These are phyloP conservation scores for Endoconidiophora laricicola DNA, from an alignment of 2,329 filamentous ascomycete species.

Conservation along the genomic window DNA sequence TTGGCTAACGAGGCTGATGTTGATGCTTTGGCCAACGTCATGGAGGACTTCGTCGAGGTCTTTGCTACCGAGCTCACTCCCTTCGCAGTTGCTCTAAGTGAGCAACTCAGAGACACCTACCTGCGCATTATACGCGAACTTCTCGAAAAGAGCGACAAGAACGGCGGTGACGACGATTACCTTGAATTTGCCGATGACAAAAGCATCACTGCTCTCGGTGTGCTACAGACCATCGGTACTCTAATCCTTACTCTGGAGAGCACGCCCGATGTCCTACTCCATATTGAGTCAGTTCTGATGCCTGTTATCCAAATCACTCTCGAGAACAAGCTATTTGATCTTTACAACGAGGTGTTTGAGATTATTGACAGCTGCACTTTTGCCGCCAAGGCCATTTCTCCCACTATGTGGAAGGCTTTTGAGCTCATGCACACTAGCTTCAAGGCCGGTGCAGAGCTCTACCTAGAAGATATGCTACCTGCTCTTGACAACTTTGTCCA, in stretches of 20 bases:
- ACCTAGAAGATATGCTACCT: conserved; percentile 96
- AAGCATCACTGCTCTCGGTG: conserved; percentile 91
- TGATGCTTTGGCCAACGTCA: conserved; percentile 90
- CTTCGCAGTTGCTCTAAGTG: conserved; percentile 87
- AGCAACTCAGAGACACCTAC: conserved; percentile 92
- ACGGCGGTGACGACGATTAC: conserved; percentile 62
- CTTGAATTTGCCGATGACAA: conserved; percentile 95
- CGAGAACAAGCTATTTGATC: conserved; percentile 92
- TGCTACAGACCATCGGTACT: conserved; percentile 93
- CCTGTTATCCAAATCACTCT: conserved; percentile 91
- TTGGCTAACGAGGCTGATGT: conserved; percentile 96
- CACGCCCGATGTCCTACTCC: conserved; percentile 84
- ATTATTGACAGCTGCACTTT: conserved; percentile 99
- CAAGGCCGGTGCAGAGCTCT: conserved; percentile 90
- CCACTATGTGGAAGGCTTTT: conserved; percentile 97
- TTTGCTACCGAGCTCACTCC: conserved; percentile 95
- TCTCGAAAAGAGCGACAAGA: conserved; percentile 69
- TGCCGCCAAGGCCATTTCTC: conserved; percentile 85
- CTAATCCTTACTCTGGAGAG: conserved; percentile 93
- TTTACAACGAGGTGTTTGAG: conserved; percentile 97
- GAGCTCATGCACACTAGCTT: conserved; percentile 93
- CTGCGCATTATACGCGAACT: conserved; percentile 84
- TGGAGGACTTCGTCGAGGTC: conserved; percentile 99
- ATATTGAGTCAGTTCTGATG: conserved; percentile 92
- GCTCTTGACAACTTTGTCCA: conserved; percentile 96